Conservation (phyloP, 768 basidiomycete species). For the Naganishia vishniacii region DNA sequence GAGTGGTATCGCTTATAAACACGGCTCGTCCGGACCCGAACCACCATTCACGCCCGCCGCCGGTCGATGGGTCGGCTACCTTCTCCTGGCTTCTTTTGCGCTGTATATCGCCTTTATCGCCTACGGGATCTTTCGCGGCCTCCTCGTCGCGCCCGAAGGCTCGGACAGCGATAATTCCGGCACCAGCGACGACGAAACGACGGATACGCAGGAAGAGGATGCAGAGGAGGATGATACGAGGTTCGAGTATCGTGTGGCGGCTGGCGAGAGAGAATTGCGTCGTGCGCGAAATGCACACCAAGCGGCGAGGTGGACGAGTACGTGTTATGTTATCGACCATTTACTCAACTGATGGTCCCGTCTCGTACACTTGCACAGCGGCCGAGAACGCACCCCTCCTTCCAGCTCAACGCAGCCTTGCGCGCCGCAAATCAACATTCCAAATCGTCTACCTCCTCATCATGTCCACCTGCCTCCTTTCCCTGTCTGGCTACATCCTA, state of each 20-base stretch:
- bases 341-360: not conserved
- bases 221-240: conserved; percentile 15
- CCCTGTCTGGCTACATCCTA: conserved; percentile 22
- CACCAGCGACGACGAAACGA: not conserved
- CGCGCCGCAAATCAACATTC: conserved; percentile 6
- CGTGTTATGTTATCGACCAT: not conserved
- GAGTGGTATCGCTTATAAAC: no score
- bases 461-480: conserved; percentile 9
- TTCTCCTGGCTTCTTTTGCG: conserved; percentile 25
- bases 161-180: conserved; percentile 24
- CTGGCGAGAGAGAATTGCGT: not conserved
- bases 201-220: conserved; percentile 2
- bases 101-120: conserved; percentile 29
- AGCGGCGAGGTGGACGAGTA: not conserved
- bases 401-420: conserved; percentile 9
- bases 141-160: conserved; percentile 30
- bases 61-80: conserved; percentile 22
- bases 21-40: no score
- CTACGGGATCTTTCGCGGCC: conserved; percentile 30
- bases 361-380: not conserved
- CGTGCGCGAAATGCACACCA: conserved; percentile 1
- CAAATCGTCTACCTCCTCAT: conserved; percentile 20
- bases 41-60: not conserved
- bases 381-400: conserved; percentile 21
- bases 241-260: conserved; percentile 2